Percentiles rank a stretch among this genome's conserved stretches.
These are phyloP conservation scores for Hamamelis virginiana DNA, from an alignment of 164 flowering plant species.

Conservation along the genomic window DNA sequence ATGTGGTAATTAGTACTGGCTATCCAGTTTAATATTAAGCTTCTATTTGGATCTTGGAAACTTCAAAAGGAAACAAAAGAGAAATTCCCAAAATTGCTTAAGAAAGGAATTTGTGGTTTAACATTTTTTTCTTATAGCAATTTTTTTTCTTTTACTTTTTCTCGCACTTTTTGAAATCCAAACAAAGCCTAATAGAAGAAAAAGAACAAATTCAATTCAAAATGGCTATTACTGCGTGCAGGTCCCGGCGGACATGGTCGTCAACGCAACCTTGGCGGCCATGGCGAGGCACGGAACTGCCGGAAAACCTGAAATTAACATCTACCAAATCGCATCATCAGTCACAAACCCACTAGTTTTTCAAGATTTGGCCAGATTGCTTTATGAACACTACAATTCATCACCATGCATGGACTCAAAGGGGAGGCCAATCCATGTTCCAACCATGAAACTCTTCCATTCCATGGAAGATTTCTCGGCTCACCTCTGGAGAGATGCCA, in stretches of 20 bases:
- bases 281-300: constrained; percentile 77
- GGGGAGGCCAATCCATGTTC: constrained; percentile 64
- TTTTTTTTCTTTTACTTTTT: too few relatives aligned
- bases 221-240: constrained; percentile 22
- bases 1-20: constrained; percentile 67
- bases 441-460: constrained; percentile 62
- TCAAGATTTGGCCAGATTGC: constrained; percentile 50
- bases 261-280: constrained; percentile 87
- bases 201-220: too few relatives aligned
- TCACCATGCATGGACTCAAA: constrained; percentile 61
- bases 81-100: too few relatives aligned
- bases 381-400: constrained; percentile 63
- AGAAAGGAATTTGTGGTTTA: too few relatives aligned
- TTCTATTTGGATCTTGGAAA: too few relatives aligned
- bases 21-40: too few relatives aligned
- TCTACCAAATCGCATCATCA: constrained; percentile 89
- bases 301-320: constrained; percentile 50
- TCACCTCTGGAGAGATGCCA: constrained; percentile 61
- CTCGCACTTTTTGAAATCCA: too few relatives aligned
- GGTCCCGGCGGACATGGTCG: constrained; percentile 98
- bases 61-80: too few relatives aligned
- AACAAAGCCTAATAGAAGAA: too few relatives aligned
- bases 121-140: too few relatives aligned
- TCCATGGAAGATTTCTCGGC: constrained; percentile 78
- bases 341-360: constrained; percentile 76